Conservation (phyloP, 2,329 filamentous ascomycete species). For the Fusarium abutilonis region DNA sequence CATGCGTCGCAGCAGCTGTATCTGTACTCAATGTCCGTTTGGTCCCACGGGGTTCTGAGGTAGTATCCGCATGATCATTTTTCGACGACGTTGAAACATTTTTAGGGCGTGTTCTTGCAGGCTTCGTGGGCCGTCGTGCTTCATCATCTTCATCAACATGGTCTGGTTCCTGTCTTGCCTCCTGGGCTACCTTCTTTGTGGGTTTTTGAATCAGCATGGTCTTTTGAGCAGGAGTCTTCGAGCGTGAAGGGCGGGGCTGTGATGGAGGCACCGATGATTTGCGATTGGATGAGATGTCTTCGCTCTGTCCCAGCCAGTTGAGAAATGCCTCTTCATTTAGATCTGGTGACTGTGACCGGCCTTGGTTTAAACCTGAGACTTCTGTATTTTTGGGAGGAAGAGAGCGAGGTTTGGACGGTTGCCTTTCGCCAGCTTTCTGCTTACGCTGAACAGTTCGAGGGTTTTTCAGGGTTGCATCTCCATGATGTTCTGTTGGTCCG, state of each 20-base stretch:
- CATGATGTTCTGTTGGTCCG: background rate
- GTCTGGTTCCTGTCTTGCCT: background rate
- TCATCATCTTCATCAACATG: slow-evolving; percentile 2
- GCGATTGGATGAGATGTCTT: background rate
- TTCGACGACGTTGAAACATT: background rate
- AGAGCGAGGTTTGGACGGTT: background rate
- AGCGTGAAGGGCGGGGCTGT: background rate
- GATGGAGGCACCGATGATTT: background rate
- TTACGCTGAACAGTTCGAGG: background rate
- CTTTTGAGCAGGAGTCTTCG: background rate
- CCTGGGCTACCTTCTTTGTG: background rate
- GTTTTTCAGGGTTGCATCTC: background rate
- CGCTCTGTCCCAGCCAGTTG: slow-evolving; percentile 23
- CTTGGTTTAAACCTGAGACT: background rate
- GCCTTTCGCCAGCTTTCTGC: background rate
- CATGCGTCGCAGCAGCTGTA: background rate
- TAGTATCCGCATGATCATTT: background rate
- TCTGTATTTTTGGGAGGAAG: background rate
- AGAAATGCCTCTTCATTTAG: slow-evolving; percentile 23
- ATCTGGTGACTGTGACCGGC: background rate
- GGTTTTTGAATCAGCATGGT: background rate
- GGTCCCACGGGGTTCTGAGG: background rate
- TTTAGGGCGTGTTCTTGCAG: background rate
- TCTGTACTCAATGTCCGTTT: slow-evolving; percentile 20
- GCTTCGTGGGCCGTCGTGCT: background rate